phyloP scores from a whole-genome alignment of 257 asterid genomes.

The Henckelia pumila region DNA sequence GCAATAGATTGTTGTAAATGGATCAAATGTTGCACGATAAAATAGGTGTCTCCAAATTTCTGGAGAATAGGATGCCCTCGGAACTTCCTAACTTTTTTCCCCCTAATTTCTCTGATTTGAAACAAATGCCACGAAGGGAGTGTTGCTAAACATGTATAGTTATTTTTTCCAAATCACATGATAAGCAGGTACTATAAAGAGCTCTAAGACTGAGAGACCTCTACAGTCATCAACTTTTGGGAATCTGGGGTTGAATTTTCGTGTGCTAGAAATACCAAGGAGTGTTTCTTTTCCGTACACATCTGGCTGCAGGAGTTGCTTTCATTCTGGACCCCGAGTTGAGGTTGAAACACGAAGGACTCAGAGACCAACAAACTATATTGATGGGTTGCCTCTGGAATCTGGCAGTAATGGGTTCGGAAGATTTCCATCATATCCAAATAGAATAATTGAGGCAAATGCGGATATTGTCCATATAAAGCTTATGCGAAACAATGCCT shows the following conservation, averaged over 20 bases:
- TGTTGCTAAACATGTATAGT: not conserved
- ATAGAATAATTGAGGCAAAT: constrained; percentile 46
- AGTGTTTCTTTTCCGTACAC: not conserved
- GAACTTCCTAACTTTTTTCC: not conserved
- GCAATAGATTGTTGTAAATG: not conserved
- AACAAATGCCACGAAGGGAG: not conserved
- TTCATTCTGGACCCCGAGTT: constrained; percentile 46
- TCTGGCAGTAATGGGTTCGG: constrained; percentile 4
- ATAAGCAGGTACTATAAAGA: not conserved
- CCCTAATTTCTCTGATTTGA: not conserved
- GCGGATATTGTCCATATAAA: constrained; percentile 87
- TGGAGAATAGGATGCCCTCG: not conserved
- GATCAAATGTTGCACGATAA: not conserved
- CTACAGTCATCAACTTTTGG: not conserved
- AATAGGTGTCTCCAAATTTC: not conserved
- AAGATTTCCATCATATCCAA: constrained; percentile 15
- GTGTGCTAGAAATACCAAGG: not conserved
- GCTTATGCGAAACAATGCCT: constrained; percentile 79
- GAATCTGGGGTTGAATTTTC: not conserved
- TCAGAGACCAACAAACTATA: constrained; percentile 31
- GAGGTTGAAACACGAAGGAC: constrained; percentile 35
- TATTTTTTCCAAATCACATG: not conserved
- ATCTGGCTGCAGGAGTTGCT: constrained; percentile 27
- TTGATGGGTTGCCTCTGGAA: constrained; percentile 22
- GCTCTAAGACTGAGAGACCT: not conserved